Conservation (phyloP, 2,329 filamentous ascomycete species). For the Leptographium galeiforme region DNA sequence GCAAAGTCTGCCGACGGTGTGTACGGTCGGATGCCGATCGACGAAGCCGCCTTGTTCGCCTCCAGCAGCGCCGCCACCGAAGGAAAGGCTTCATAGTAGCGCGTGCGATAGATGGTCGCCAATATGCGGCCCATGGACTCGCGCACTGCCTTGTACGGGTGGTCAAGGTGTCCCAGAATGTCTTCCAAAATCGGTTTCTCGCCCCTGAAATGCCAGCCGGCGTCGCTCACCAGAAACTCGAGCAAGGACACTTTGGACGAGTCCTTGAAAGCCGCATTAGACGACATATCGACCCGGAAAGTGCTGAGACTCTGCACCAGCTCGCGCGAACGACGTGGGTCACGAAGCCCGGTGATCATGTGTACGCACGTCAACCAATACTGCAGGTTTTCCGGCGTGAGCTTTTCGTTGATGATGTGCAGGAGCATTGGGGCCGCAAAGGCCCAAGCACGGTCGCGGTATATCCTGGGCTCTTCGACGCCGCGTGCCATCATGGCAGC, state of each 20-base stretch:
- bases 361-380: constrained; percentile 96
- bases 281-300: constrained; percentile 86
- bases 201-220: constrained; percentile 91
- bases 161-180: constrained; percentile 83
- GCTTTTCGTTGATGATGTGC: constrained; percentile 73
- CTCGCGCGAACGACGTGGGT: constrained; percentile 77
- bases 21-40: constrained; percentile 77
- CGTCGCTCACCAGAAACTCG: constrained; percentile 74
- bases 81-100: constrained; percentile 88
- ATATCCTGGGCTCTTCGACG: constrained; percentile 60
- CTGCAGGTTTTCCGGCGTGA: constrained; percentile 85
- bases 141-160: constrained; percentile 94
- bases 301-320: constrained; percentile 69
- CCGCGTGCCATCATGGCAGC: constrained; percentile 73
- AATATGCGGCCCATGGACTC: constrained; percentile 89
- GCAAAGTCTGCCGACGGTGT: constrained; percentile 62
- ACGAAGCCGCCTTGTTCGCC: constrained; percentile 64
- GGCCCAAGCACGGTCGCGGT: constrained; percentile 67
- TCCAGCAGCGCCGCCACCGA: constrained; percentile 64
- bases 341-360: constrained; percentile 74
- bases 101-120: constrained; percentile 74
- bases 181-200: constrained; percentile 80
- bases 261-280: constrained; percentile 97
- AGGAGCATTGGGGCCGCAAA: constrained; percentile 84
- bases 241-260: constrained; percentile 89